phyloP scores from a whole-genome alignment of 1,284 basidiomycete species.

The Cryptococcus hybrid region DNA sequence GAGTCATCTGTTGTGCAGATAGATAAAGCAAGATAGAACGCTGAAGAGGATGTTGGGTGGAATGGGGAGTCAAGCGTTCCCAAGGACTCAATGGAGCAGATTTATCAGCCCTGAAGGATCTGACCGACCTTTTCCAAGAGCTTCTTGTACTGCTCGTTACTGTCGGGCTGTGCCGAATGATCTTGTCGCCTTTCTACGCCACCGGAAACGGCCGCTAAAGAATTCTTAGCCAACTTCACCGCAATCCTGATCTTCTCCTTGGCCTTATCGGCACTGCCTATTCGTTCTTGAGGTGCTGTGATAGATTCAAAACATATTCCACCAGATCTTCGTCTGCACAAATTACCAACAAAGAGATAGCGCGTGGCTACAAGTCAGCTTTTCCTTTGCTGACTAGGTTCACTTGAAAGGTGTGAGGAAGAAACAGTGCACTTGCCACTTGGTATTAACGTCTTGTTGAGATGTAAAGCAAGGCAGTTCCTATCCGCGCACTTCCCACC shows the following conservation, averaged over 20 bases:
- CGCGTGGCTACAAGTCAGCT: slow-evolving; percentile 4
- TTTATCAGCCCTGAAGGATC: neutral
- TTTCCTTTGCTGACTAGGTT: neutral
- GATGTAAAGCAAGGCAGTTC: slow-evolving; percentile 33
- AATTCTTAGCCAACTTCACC: neutral
- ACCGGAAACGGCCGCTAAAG: neutral
- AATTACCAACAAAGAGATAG: neutral
- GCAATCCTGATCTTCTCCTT: neutral
- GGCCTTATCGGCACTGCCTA: neutral
- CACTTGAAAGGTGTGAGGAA: neutral
- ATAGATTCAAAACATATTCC: slow-evolving; percentile 19
- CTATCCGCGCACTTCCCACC: slow-evolving; percentile 41
- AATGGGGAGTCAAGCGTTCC: no score
- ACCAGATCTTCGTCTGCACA: slow-evolving; percentile 34
- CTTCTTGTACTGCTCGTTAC: neutral
- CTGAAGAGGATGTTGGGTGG: no score
- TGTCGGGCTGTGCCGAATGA: neutral
- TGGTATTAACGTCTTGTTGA: slow-evolving; percentile 23
- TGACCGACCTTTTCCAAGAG: slow-evolving; percentile 2
- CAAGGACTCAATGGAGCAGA: no score
- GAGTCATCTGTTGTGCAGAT: no score
- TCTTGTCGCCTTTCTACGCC: neutral
- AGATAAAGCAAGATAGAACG: no score
- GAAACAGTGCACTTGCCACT: slow-evolving; percentile 28
- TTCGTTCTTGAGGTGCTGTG: neutral